Base-by-base conservation (phyloP, 352 stramenopile genomes). In the Elongisporangium senticosum region DNA sequence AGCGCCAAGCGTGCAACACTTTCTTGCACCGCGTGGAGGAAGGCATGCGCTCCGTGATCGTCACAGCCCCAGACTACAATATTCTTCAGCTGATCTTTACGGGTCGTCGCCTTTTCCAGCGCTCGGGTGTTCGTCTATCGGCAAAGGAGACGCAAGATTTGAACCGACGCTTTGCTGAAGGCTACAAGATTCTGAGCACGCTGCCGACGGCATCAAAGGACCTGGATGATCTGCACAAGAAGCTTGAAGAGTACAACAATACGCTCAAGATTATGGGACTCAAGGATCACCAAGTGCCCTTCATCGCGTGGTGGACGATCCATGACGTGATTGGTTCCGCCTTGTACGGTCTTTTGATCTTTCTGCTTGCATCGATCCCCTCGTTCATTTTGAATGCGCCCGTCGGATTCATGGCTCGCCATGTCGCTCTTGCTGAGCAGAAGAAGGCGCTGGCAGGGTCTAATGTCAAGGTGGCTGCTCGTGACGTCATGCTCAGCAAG, bases 61-160 rank as follows among this genome's bases (percentile, higher is more conserved):
- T 99, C 19, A 98, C 95, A 17, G 94, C 97, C 39, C 94, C 96
- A n/a, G 95, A 98, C 79, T 99, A 99, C 74, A 91, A 98, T 58
- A 94, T 93, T 21, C 78, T 99, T 65, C 92, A 98, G 77, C 66
- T 98, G 13, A 87, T 99, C 49, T 92, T 98, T 73, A 98, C 95
- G 23, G 95, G 94, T 20, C 81, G 97, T 53, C 87, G 97, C 55
- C 74, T 99, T 22, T 99, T 97, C 63, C 90, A 97, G 67, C 85
- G 87, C 55, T 93, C 89, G 49, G 83, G 89, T 26, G 75, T 93
- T 39, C 82, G 85, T 39, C 58, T 96, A 21, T 87, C 83, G 8
- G 85, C 89, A n/a, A 92, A 95, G 59, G 78, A 96, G 59, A 98
- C 93, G 53, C 83, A 96, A 65, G 87, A 97, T 63, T 59, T 98